Evolutionary conservation across 108 stramenopile species (phyloP).

Genomic region (Fistulifera solaris): DNA sequence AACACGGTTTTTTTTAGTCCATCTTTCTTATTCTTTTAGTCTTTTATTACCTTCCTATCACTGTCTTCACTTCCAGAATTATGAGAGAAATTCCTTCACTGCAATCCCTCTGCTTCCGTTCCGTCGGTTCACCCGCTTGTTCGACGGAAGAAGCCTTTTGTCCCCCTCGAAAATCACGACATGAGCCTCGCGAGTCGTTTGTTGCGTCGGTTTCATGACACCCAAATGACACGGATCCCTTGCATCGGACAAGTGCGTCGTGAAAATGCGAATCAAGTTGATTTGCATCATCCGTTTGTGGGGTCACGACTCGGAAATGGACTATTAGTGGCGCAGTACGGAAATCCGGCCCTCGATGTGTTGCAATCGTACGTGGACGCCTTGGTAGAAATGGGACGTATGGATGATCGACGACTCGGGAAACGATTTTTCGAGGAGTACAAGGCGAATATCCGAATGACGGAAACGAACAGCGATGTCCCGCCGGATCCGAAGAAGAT

Average conservation of each 20-base stretch:
- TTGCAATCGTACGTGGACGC: slow-evolving; percentile 67
- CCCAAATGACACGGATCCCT: slow-evolving; percentile 22
- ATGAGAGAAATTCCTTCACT: slow-evolving; percentile 70
- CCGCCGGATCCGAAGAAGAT: slow-evolving; percentile 1
- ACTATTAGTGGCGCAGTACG: slow-evolving; percentile 40
- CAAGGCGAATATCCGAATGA: slow-evolving; percentile 21
- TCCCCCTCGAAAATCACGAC: slow-evolving; percentile 3
- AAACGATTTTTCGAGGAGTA: slow-evolving; percentile 62
- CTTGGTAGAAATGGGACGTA: slow-evolving; percentile 63
- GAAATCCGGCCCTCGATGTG: slow-evolving; percentile 56
- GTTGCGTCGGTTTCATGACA: slow-evolving; percentile 15
- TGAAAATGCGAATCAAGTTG: slow-evolving; percentile 66
- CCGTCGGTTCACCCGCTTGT: slow-evolving; percentile 51
- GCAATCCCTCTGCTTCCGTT: slow-evolving; percentile 43
- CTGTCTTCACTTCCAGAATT: too few species aligned
- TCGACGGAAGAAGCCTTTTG: slow-evolving; percentile 58
- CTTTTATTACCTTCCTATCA: too few species aligned
- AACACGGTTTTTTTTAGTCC: too few species aligned
- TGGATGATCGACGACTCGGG: slow-evolving; percentile 62
- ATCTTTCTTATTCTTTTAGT: too few species aligned
- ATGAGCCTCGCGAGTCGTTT: slow-evolving; percentile 8
- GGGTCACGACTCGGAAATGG: background rate
- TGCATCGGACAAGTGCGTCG: slow-evolving; percentile 43
- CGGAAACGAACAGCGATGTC: background rate
- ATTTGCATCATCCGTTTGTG: slow-evolving; percentile 64